Evolutionary conservation across 495 filamentous ascomycete species (phyloP), one percentile per base, ranked within the genome.

Genomic region (Hypoxylon lienhwacheense): DNA sequence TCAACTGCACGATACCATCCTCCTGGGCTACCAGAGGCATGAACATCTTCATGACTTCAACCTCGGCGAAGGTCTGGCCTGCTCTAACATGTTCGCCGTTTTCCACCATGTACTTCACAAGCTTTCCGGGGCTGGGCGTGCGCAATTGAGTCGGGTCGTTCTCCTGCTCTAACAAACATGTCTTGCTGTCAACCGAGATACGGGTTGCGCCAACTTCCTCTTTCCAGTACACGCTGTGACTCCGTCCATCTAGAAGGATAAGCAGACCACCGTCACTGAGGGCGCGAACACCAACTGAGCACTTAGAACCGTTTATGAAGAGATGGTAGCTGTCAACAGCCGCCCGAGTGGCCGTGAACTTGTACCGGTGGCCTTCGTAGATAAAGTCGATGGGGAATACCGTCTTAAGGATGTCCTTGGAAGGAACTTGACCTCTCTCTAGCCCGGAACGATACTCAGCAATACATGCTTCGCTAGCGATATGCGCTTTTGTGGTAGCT

Each of bases 1-100:
- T 96, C 64, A 97, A 80, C 74, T 97, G 91, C 35, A 99, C 95
- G 46, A 92, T 85, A 73, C 93, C 93, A 59, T 96, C 95, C 70
- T 99, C 93, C 70, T 92, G 86, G n/a, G 93, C 87, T 47, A 99
- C 79, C 44, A 99, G 80, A 62, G 93, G 93, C 93, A 99, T 99
- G 77, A 96, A 97, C 93, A 99, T 99, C 80, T 99, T 99, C 93
- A 99, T 99, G 70, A 99, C 95, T 70, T 99, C 93, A 44, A 99
- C 93, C 66, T 99, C 93, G 44, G 93, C 93, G 66, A 89, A 99
- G 5, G 92, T 78, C 70, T 99, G 90, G 44, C 91, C 91, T 55
- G 92, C 90, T 67, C 82, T 86, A 64, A 99, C 85, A 68, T 97
- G 93, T 63, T 95, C 87, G 42, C 95, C 95, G 63, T 95, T 97